Conservation (phyloP, 2,329 filamentous ascomycete genomes). For the Pseudocercospora vitis region DNA sequence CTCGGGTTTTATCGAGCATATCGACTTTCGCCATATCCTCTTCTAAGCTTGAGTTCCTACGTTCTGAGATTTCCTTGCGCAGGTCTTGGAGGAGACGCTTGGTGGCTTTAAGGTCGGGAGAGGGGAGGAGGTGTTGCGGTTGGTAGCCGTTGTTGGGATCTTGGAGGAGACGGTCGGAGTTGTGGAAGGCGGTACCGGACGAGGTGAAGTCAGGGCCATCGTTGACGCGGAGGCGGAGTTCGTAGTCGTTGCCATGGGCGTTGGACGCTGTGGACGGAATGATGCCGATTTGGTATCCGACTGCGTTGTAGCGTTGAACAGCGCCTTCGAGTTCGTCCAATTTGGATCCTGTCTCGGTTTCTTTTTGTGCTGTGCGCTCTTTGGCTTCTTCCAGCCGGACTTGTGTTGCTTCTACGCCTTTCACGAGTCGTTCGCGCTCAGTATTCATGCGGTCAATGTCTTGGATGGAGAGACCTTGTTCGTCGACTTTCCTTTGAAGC, state of each 20-base stretch:
- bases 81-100: constrained; percentile 76
- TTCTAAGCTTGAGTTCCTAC: constrained; percentile 77
- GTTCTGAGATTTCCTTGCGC: constrained; percentile 88
- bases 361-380: constrained; percentile 77
- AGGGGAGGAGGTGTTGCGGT: constrained; percentile 82
- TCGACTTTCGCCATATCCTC: constrained; percentile 94
- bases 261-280: constrained; percentile 83
- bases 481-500: constrained; percentile 84
- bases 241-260: constrained; percentile 80
- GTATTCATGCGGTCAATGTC: constrained; percentile 99
- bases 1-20: constrained; percentile 88
- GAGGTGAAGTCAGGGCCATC: constrained; percentile 70
- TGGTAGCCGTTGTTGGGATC: constrained; percentile 85
- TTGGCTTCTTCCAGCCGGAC: constrained; percentile 81
- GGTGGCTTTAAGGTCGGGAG: constrained; percentile 82
- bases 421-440: constrained; percentile 90
- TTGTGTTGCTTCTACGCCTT: constrained; percentile 74
- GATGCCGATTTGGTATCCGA: constrained; percentile 89
- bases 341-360: constrained; percentile 79
- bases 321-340: constrained; percentile 89
- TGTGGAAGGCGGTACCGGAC: constrained; percentile 45
- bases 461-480: constrained; percentile 91
- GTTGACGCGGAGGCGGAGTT: constrained; percentile 79
- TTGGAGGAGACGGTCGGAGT: constrained; percentile 73
- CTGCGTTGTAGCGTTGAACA: constrained; percentile 87